These are phyloP conservation scores for Suillus hirtellus DNA, from an alignment of 768 basidiomycete species.

Conservation along the genomic window DNA sequence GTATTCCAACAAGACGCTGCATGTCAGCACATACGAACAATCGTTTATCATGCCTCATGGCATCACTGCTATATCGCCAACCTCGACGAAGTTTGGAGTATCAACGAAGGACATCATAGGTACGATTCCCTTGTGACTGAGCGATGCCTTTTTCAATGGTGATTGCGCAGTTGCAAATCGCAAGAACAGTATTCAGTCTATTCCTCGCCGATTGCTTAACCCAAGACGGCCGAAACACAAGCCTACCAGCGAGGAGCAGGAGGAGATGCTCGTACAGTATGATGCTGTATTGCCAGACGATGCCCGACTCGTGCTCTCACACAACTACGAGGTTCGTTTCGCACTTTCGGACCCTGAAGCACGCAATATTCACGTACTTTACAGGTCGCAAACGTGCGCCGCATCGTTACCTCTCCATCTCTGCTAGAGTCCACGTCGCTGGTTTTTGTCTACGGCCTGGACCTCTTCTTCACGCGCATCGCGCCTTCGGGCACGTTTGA, in stretches of 20 bases:
- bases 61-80: constrained; percentile 69
- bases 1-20: constrained; percentile 52
- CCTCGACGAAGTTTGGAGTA: constrained; percentile 87
- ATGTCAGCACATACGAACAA: constrained; percentile 63
- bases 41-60: constrained; percentile 69
- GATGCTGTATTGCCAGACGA: constrained; percentile 80
- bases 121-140: constrained; percentile 36
- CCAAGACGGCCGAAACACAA: constrained; percentile 82
- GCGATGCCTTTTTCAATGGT: neutral
- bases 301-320: constrained; percentile 54
- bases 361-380: constrained; percentile 1
- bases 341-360: constrained; percentile 21
- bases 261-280: constrained; percentile 85
- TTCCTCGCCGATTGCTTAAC: constrained; percentile 74
- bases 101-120: constrained; percentile 84
- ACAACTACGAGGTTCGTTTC: constrained; percentile 49
- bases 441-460: constrained; percentile 83
- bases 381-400: constrained; percentile 68
- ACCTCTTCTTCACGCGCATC: constrained; percentile 85
- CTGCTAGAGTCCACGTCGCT: constrained; percentile 91
- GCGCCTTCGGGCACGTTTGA: constrained; percentile 92
- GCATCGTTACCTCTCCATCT: constrained; percentile 77
- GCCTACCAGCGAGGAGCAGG: constrained; percentile 72
- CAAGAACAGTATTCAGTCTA: constrained; percentile 70
- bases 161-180: constrained; percentile 65